Base-by-base conservation (phyloP, 2,329 filamentous ascomycete species). In the Zymoseptoria crescenta region DNA sequence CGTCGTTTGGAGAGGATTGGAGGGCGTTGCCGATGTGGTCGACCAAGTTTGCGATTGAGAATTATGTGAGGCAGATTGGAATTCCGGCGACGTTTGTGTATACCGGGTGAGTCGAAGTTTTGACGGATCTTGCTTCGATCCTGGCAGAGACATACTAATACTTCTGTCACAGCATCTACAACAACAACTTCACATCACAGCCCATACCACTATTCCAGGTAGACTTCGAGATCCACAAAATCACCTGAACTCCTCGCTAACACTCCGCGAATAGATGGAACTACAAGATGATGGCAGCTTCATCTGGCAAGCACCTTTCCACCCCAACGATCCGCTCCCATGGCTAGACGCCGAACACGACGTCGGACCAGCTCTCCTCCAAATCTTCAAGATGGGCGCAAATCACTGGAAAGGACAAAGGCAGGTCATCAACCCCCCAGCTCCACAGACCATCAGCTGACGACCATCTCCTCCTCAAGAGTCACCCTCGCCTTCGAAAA, bases 301-400 rank as follows among this genome's bases (percentile, higher is more conserved):
- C 72, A 79, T 87, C 59, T 97, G 94, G 94, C 86, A 91, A 70
- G 93, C 93, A 1, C 94, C 94, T 0, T 97, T 97, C 74, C 89
- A 96, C 68, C 89, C 91, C 1, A 84, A 96, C 67, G 88, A 87
- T 59, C 90, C 91, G 63, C 80, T 99, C 45, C 94, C 94, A 0
- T 99, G 93, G 91, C 79, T 99, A 48, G 94, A 99, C 70, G 91
- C 92, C 4, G 94, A 97, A 74, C 93, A 97, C 70, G 94, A 99
- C 68, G 87, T 96, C 50, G 94, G 94, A 3, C 91, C 94, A 1
- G 90, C 93, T 1, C 84, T 97, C 52, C 79, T 96, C 58, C 93
- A 97, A 72, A 87, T 97, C 58, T 93, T 97, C 81, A 97, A 96
- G 75, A 92, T 97, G 72, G 93, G 93, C 1, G 83, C 89, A 4